These are phyloP conservation scores for Talaromyces sp. DNA, from an alignment of 2,329 filamentous ascomycete species.

Conservation along the genomic window DNA sequence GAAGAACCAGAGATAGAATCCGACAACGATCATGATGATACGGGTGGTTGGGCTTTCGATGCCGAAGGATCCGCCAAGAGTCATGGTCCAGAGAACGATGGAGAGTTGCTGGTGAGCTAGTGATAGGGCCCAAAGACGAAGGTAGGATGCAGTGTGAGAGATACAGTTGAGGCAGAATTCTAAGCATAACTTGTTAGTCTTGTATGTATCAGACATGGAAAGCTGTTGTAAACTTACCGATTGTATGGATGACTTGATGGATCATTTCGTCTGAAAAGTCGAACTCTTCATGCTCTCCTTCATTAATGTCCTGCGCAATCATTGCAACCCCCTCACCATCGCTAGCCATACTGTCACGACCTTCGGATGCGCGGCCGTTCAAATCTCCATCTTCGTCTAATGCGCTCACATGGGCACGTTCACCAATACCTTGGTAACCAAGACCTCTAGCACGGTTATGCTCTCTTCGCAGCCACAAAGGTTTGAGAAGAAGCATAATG, in stretches of 20 bases:
- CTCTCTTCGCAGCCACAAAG: conserved; percentile 89
- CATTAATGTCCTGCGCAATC: conserved; percentile 77
- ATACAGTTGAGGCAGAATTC: conserved; percentile 98
- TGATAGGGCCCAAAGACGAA: conserved; percentile 95
- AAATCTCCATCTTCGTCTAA: conserved; percentile 82
- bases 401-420: conserved; percentile 80
- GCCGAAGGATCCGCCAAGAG: conserved; percentile 69
- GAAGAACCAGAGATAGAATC: conserved; percentile 86
- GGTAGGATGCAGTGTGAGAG: conserved; percentile 96
- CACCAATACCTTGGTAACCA: conserved; percentile 90
- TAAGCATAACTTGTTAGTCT: conserved; percentile 39
- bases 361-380: conserved; percentile 54
- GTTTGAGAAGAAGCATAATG: conserved; percentile 87
- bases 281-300: conserved; percentile 88
- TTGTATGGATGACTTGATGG: conserved; percentile 97
- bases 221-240: conserved; percentile 43
- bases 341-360: conserved; percentile 62
- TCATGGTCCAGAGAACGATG: conserved; percentile 95
- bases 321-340: conserved; percentile 80
- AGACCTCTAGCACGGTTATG: conserved; percentile 81
- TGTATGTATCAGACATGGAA: not conserved
- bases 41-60: conserved; percentile 60
- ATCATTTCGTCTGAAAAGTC: conserved; percentile 98
- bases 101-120: conserved; percentile 97
- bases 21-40: conserved; percentile 72